Evolutionary conservation across 148 eudicot genomes (phyloP).

Genomic region (Selenicereus undatus): DNA sequence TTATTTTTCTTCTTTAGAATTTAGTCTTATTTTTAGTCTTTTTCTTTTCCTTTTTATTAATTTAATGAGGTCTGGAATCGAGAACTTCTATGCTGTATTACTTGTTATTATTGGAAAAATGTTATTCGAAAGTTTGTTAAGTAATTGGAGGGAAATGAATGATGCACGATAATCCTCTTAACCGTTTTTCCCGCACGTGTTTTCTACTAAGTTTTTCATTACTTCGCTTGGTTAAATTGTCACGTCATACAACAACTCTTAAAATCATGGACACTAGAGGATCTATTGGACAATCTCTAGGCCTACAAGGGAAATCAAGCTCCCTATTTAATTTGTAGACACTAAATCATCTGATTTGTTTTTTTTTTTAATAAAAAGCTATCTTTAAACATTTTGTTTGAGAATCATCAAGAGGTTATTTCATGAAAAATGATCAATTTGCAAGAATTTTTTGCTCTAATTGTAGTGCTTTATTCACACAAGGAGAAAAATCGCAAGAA

Average conservation of each 20-base stretch:
- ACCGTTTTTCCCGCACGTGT: slow-evolving; percentile 17
- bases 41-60: background rate
- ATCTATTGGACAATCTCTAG: background rate
- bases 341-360: background rate
- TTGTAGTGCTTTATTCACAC: too few relatives aligned
- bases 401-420: too few relatives aligned
- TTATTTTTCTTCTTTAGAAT: slow-evolving; percentile 5
- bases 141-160: slow-evolving; percentile 15
- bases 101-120: slow-evolving; percentile 21
- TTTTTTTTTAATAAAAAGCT: too few relatives aligned
- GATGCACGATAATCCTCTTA: background rate
- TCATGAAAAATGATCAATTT: too few relatives aligned
- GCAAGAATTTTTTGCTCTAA: too few relatives aligned
- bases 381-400: too few relatives aligned
- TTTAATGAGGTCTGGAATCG: slow-evolving; percentile 25
- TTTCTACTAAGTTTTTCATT: background rate
- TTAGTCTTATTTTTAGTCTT: slow-evolving; percentile 18
- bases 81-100: slow-evolving; percentile 28
- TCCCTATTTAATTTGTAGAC: background rate
- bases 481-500: too few relatives aligned
- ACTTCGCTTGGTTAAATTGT: background rate
- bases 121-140: slow-evolving; percentile 17
- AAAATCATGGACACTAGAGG: background rate
- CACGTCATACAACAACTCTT: background rate
- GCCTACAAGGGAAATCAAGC: background rate